Evolutionary conservation across 2,329 filamentous ascomycete genomes (phyloP), one percentile per base, ranked within the genome.

Genomic region (Aspergillus fischeri): DNA sequence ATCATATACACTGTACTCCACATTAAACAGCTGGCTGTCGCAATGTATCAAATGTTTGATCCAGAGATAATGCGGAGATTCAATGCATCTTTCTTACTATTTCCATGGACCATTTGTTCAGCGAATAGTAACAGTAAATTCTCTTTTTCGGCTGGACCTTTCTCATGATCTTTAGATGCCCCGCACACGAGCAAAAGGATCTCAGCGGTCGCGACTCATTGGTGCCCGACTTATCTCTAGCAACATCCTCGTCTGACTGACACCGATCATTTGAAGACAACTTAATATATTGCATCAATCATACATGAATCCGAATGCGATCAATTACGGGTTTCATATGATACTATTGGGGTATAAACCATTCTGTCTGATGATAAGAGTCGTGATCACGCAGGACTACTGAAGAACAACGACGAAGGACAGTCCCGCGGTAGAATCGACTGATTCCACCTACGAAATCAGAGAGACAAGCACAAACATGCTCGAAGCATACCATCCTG

Each of bases 301-400:
- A 14, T 4, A 47, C 4, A 24, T 14, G 21, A 24, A 27, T 14
- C 5, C 27, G 11, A 21, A 47, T 24, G 10, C 6, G 9, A 25
- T 2, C 21, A 25, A 47, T 24, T 27, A 14, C 17, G 9, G 4
- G 10, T 44, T 44, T 44, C 21, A 47, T 25, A 47, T 27, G 44
- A 27, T 47, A 47, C 44, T 47, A 47, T 27, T 25, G 21, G 44
- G 44, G 29, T 49, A 50, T 48, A 25, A 6, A 32, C 32, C 24
- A 54, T 25, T 49, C 51, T 41, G 42, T 32, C 54, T 20, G 49
- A 28, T 49, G 32, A 49, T 47, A 42, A 48, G 24, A 59, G 45
- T 55, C 56, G 35, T 47, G 44, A 47, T 27, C 42, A 45, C 10
- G 14, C 2, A 24, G 24, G 21, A 11, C 24, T 27, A 14, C 27